phyloP scores from a whole-genome alignment of 2,329 filamentous ascomycete species.

The Tolypocladium ophioglossoides region DNA sequence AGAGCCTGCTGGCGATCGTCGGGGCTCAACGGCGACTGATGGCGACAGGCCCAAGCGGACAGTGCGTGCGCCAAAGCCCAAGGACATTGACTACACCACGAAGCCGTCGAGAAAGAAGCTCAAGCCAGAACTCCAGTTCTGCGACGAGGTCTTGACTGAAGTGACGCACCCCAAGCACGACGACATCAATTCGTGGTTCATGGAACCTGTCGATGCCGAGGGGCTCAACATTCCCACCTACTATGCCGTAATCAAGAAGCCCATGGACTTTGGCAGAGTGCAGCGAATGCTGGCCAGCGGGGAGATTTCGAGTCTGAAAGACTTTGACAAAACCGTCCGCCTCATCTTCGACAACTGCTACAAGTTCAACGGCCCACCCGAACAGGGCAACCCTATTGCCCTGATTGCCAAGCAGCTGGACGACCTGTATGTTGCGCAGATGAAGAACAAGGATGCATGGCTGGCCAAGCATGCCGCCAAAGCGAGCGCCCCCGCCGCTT shows the following conservation, averaged over 20 bases:
- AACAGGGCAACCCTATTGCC: slow-evolving; percentile 59
- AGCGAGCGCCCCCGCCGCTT: slow-evolving; percentile 37
- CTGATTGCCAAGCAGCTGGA: slow-evolving; percentile 62
- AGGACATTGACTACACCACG: slow-evolving; percentile 78
- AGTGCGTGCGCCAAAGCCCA: slow-evolving; percentile 82
- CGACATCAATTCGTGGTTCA: slow-evolving; percentile 61
- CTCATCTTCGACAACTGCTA: slow-evolving; percentile 85
- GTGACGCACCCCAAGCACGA: slow-evolving; percentile 65
- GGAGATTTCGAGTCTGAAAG: slow-evolving; percentile 70
- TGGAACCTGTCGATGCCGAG: slow-evolving; percentile 81
- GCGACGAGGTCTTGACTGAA: slow-evolving; percentile 70
- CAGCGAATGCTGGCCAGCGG: slow-evolving; percentile 64
- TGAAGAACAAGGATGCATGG: slow-evolving; percentile 73
- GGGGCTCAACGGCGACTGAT: slow-evolving; percentile 68
- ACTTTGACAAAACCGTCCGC: slow-evolving; percentile 74
- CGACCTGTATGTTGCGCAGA: slow-evolving; percentile 62
- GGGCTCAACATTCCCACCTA: slow-evolving; percentile 90
- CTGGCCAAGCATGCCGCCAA: slow-evolving; percentile 64
- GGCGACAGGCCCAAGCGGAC: slow-evolving; percentile 80
- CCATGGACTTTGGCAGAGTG: slow-evolving; percentile 90
- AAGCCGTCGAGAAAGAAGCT: slow-evolving; percentile 77
- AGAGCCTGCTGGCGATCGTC: slow-evolving; percentile 21
- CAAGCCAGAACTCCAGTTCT: slow-evolving; percentile 82
- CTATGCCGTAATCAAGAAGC: slow-evolving; percentile 87
- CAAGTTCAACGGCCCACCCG: slow-evolving; percentile 63